Evolutionary conservation across 2,329 filamentous ascomycete genomes (phyloP).

Genomic region (Metarhizium robertsii): DNA sequence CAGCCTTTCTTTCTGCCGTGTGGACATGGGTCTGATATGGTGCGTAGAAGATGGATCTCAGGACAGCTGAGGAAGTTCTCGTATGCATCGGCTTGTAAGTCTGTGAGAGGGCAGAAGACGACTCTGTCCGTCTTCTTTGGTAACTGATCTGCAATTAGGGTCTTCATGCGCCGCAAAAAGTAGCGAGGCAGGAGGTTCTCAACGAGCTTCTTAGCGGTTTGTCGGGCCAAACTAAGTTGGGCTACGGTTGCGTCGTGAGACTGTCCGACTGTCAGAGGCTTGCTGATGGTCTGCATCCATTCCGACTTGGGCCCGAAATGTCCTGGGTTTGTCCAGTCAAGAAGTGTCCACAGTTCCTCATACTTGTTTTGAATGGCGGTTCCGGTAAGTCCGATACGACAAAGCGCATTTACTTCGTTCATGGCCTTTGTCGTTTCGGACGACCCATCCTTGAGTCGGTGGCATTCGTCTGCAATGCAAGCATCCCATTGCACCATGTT

Average conservation of each 20-base stretch:
- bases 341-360: constrained; percentile 88
- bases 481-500: constrained; percentile 91
- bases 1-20: constrained; percentile 61
- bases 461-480: constrained; percentile 89
- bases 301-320: constrained; percentile 52
- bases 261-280: constrained; percentile 77
- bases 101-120: constrained; percentile 87
- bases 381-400: constrained; percentile 85
- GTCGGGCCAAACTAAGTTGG: constrained; percentile 72
- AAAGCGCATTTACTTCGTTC: constrained; percentile 83
- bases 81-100: constrained; percentile 74
- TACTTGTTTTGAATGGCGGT: constrained; percentile 98
- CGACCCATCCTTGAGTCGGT: constrained; percentile 70
- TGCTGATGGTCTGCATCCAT: constrained; percentile 71
- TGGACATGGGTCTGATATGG: constrained; percentile 57
- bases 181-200: constrained; percentile 81
- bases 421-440: constrained; percentile 78
- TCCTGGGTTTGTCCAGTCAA: constrained; percentile 95
- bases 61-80: constrained; percentile 65
- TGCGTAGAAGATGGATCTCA: constrained; percentile 59
- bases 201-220: constrained; percentile 75
- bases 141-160: constrained; percentile 80
- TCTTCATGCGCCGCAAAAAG: constrained; percentile 89
- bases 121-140: constrained; percentile 92
- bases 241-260: constrained; percentile 82